Conservation (phyloP, 305 asterid species). For the Fraxinus greggii region DNA sequence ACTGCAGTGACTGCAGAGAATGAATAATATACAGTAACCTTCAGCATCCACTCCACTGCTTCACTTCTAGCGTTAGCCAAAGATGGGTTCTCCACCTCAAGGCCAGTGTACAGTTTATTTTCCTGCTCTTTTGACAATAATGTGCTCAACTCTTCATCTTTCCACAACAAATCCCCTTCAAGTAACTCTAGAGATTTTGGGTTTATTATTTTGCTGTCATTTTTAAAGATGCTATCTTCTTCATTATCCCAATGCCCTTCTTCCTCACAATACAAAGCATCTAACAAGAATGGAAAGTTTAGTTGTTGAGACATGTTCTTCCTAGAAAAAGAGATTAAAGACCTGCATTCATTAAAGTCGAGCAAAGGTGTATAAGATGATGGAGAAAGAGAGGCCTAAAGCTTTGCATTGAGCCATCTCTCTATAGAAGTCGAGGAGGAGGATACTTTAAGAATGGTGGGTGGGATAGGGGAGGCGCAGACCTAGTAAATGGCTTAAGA, state of each 20-base stretch:
- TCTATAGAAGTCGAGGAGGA: neutral
- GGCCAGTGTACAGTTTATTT: constrained; percentile 18
- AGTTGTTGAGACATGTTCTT: constrained; percentile 38
- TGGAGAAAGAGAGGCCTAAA: constrained; percentile 28
- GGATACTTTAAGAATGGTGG: neutral
- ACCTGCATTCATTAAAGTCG: constrained; percentile 28
- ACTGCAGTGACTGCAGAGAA: constrained; percentile 70
- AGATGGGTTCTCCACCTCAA: constrained; percentile 28
- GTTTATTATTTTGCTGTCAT: neutral
- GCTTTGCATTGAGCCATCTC: constrained; percentile 41
- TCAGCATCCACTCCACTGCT: constrained; percentile 71
- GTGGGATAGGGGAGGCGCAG: neutral
- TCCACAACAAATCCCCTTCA: constrained; percentile 37
- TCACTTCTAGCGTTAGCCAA: constrained; percentile 42
- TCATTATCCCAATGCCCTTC: constrained; percentile 27
- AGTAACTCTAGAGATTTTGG: constrained; percentile 13
- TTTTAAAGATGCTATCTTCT: constrained; percentile 10
- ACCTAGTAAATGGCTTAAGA: constrained; percentile 24
- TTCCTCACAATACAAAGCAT: constrained; percentile 47
- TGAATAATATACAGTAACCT: constrained; percentile 45
- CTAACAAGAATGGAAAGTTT: constrained; percentile 26
- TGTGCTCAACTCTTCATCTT: constrained; percentile 45
- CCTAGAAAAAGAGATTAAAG: constrained; percentile 15
- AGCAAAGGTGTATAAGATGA: constrained; percentile 26
- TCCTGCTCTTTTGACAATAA: constrained; percentile 58